phyloP scores from a whole-genome alignment of 352 stramenopile genomes.

The Phytopythium delawarense region DNA sequence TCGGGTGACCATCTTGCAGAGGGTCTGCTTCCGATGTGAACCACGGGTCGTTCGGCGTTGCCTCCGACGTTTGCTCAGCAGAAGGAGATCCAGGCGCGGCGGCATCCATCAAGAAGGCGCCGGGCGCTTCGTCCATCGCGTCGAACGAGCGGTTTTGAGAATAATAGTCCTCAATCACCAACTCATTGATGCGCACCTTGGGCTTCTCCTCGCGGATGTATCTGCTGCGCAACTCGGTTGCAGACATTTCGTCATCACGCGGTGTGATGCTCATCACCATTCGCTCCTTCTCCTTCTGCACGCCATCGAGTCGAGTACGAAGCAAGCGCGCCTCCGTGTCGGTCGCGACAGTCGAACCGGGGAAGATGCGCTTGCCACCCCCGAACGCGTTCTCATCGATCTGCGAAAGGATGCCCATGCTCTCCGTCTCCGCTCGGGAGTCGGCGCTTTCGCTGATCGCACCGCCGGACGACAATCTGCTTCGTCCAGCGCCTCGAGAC shows the following conservation, averaged over 20 bases:
- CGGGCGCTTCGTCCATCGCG: conserved; percentile 21
- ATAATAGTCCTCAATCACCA: conserved; percentile 88
- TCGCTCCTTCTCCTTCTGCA: conserved; percentile 74
- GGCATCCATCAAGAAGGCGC: conserved; percentile 56
- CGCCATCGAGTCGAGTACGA: conserved; percentile 64
- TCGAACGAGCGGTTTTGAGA: conserved; percentile 23
- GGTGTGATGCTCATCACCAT: conserved; percentile 32
- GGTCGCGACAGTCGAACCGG: conserved; percentile 48
- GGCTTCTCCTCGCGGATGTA: conserved; percentile 44
- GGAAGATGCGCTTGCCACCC: conserved; percentile 59
- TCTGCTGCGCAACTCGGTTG: conserved; percentile 44
- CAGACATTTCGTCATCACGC: conserved; percentile 54
- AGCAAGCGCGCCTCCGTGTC: conserved; percentile 83
- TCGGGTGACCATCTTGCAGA: neutral
- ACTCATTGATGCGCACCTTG: conserved; percentile 72
- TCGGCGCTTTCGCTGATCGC: neutral
- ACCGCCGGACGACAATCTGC: neutral
- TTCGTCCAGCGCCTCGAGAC: neutral
- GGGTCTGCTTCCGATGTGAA: conserved; percentile 31
- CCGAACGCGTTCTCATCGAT: conserved; percentile 83
- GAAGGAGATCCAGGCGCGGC: conserved; percentile 5
- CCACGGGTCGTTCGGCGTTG: conserved; percentile 47
- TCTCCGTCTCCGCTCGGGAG: neutral
- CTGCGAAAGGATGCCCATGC: conserved; percentile 60
- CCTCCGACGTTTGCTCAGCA: neutral